A percentile compares a stretch with the other conserved stretches of the same genome.
Evolutionary conservation across 805 yeast genomes (phyloP).

Genomic region (Kodamaea lidongshanica): DNA sequence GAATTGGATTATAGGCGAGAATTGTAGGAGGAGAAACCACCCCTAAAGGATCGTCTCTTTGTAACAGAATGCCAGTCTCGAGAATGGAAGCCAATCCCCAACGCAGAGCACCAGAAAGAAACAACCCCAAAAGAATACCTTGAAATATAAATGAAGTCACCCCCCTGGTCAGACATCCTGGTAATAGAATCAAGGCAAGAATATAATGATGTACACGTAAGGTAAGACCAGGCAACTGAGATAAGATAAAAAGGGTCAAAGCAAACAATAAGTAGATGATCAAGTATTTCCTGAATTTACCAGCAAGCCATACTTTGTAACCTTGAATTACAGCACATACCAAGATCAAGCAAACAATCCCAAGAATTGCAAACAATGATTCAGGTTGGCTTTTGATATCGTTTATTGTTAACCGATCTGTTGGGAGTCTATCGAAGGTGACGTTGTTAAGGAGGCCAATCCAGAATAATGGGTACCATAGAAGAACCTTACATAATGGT

Average conservation of each 20-base stretch:
- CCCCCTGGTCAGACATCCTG: conserved; percentile 78
- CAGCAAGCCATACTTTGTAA: conserved; percentile 71
- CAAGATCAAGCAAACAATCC: conserved; percentile 42
- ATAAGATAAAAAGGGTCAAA: conserved; percentile 38
- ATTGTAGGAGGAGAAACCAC: conserved; percentile 47
- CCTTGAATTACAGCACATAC: conserved; percentile 67
- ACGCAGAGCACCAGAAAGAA: conserved; percentile 76
- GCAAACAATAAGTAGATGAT: conserved; percentile 46
- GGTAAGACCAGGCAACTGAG: conserved; percentile 57
- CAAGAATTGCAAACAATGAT: conserved; percentile 56
- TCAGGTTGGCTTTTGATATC: conserved; percentile 78
- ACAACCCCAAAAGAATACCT: conserved; percentile 76
- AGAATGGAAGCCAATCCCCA: conserved; percentile 93
- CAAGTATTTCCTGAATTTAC: conserved; percentile 56
- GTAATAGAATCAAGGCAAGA: conserved; percentile 67
- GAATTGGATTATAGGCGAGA: conserved; percentile 21
- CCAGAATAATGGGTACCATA: conserved; percentile 84
- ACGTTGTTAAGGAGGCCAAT: conserved; percentile 77
- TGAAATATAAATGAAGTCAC: conserved; percentile 68
- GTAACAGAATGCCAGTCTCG: conserved; percentile 62
- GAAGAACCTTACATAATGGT: conserved; percentile 37
- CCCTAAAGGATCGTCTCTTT: conserved; percentile 70
- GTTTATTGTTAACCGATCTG: conserved; percentile 68
- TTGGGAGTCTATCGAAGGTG: conserved; percentile 83
- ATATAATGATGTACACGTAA: conserved; percentile 77